Conservation (phyloP, 2,329 filamentous ascomycete species). For the Hymenoscyphus salicellus region DNA sequence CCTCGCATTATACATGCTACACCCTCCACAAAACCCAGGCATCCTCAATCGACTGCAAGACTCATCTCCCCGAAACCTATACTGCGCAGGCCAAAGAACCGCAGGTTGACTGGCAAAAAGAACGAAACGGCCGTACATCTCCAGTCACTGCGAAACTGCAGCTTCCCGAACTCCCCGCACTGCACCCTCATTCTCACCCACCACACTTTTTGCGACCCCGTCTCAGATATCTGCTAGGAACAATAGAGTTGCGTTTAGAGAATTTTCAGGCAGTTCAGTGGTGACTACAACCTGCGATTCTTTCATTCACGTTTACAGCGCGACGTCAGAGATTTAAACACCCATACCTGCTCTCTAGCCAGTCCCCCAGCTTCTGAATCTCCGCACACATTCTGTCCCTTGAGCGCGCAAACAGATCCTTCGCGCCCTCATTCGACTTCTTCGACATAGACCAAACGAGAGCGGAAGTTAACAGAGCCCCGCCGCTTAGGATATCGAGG, state of each 20-base stretch:
- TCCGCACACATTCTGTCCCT: slow-evolving; percentile 6
- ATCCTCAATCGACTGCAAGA: slow-evolving; percentile 16
- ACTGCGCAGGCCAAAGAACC: slow-evolving; percentile 7
- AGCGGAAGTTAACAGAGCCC: slow-evolving; percentile 9
- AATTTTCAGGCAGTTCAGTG: slow-evolving; percentile 20
- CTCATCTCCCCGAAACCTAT: slow-evolving; percentile 13
- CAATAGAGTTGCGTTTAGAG: slow-evolving; percentile 29
- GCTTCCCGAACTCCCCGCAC: slow-evolving; percentile 33
- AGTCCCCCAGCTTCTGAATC: slow-evolving; percentile 12
- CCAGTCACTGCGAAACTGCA: slow-evolving; percentile 28
- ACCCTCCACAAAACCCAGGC: slow-evolving; percentile 12
- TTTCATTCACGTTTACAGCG: slow-evolving; percentile 26
- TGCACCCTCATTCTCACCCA: slow-evolving; percentile 22
- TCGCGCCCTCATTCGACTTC: not conserved
- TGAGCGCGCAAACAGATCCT: slow-evolving; percentile 1
- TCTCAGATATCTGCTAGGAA: slow-evolving; percentile 28
- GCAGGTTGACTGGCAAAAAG: slow-evolving; percentile 7
- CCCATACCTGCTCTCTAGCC: slow-evolving; percentile 3
- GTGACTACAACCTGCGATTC: slow-evolving; percentile 20
- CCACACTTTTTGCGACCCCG: slow-evolving; percentile 25
- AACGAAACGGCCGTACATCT: slow-evolving; percentile 21
- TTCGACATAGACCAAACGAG: slow-evolving; percentile 14
- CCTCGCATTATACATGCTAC: slow-evolving; percentile 9
- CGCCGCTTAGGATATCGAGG: slow-evolving; percentile 16
- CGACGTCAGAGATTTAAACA: slow-evolving; percentile 23